A percentile compares a stretch with the other conserved stretches of the same genome.
phyloP scores from a whole-genome alignment of 2,329 filamentous ascomycete genomes.

The Bipolaris sorokiniana region DNA sequence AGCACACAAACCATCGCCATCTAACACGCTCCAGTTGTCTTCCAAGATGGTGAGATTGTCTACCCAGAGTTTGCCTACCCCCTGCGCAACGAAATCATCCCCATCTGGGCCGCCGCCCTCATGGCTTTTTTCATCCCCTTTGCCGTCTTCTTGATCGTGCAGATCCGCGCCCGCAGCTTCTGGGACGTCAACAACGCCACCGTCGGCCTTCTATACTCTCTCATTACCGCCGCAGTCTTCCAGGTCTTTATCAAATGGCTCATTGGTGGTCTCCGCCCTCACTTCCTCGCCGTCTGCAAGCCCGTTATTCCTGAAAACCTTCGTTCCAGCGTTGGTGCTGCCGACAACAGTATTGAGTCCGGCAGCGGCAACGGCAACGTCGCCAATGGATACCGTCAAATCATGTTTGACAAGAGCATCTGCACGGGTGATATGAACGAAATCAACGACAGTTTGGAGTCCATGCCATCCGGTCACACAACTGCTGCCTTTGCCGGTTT shows the following conservation, averaged over 20 bases:
- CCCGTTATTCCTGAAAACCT: constrained; percentile 59
- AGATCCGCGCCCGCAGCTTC: constrained; percentile 65
- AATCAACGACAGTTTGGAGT: constrained; percentile 73
- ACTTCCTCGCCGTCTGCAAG: constrained; percentile 74
- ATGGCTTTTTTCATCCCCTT: constrained; percentile 71
- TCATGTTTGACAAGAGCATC: constrained; percentile 73
- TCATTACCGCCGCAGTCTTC: constrained; percentile 75
- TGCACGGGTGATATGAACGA: constrained; percentile 70
- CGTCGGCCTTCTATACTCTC: constrained; percentile 71
- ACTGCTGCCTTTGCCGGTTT: constrained; percentile 76
- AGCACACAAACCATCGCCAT: not conserved
- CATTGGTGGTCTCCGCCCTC: constrained; percentile 68
- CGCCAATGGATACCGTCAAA: constrained; percentile 61
- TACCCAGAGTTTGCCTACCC: constrained; percentile 74
- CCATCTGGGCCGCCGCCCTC: constrained; percentile 73
- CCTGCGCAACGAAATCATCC: constrained; percentile 63
- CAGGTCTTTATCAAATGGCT: constrained; percentile 79
- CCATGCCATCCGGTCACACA: constrained; percentile 75
- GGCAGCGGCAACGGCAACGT: constrained; percentile 57
- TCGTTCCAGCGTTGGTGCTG: constrained; percentile 14
- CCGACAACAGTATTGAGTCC: constrained; percentile 41
- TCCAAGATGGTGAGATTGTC: constrained; percentile 70
- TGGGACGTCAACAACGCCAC: constrained; percentile 70
- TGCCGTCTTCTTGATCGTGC: constrained; percentile 66
- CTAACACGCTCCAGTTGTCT: constrained; percentile 55